A percentile compares a stretch with the other conserved stretches of the same genome.
phyloP scores from a whole-genome alignment of 805 yeast species.

The Tetrapisispora taiwanensis region DNA sequence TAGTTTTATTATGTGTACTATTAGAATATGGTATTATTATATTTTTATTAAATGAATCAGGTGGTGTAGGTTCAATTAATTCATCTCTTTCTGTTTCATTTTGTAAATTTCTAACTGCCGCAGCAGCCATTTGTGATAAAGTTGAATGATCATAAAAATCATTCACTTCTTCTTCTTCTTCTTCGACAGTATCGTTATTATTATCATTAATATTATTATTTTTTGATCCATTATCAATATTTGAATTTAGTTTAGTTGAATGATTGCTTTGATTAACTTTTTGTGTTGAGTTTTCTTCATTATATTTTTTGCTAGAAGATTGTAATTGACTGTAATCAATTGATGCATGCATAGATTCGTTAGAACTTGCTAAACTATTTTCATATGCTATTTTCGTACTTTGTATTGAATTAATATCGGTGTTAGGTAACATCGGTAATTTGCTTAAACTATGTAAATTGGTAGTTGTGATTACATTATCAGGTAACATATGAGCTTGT shows the following conservation, averaged over 20 bases:
- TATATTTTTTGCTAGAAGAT: background rate
- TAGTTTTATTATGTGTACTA: background rate
- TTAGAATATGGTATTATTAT: background rate
- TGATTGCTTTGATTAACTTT: too few species aligned
- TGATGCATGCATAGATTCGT: background rate
- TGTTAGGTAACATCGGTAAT: background rate
- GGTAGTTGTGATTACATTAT: background rate
- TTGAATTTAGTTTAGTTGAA: background rate
- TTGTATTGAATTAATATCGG: background rate
- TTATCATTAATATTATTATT: background rate
- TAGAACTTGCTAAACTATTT: background rate
- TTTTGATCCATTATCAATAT: background rate
- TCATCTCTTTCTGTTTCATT: slow-evolving; percentile 6
- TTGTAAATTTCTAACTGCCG: slow-evolving; percentile 19
- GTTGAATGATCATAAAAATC: slow-evolving; percentile 15
- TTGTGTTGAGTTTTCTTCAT: background rate
- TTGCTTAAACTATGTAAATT: background rate
- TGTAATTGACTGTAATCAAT: background rate
- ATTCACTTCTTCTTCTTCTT: background rate
- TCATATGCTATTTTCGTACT: background rate
- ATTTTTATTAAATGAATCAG: slow-evolving; percentile 3
- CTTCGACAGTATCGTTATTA: background rate
- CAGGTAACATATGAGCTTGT: slow-evolving; percentile 23
- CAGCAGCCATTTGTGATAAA: slow-evolving; percentile 20
- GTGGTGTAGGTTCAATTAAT: slow-evolving; percentile 7